These are phyloP conservation scores for Didymosphaeria variabile DNA, from an alignment of 2,329 filamentous ascomycete genomes.

Conservation along the genomic window DNA sequence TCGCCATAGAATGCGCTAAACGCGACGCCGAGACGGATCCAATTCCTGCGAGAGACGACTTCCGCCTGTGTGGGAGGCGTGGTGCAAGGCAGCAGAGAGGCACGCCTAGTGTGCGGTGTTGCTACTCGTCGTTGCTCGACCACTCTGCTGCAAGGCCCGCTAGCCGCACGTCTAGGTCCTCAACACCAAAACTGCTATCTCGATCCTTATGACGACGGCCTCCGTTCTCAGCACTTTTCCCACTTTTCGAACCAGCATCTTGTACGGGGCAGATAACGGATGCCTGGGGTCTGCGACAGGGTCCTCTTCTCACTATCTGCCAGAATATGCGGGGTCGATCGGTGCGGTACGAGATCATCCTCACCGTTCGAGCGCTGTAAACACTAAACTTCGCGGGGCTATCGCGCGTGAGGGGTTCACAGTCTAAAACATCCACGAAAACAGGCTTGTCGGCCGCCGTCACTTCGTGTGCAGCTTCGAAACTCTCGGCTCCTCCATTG, in stretches of 20 bases:
- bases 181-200: slow-evolving; percentile 12
- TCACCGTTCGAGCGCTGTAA: background rate
- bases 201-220: slow-evolving; percentile 6
- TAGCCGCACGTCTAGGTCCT: slow-evolving; percentile 8
- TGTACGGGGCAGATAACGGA: background rate
- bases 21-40: background rate
- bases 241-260: background rate
- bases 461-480: too few species aligned
- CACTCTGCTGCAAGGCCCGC: background rate
- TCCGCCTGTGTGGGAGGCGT: background rate
- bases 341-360: too few species aligned
- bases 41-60: background rate
- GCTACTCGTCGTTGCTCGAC: background rate
- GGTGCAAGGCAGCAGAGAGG: background rate
- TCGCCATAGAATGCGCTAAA: background rate
- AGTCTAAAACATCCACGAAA: too few species aligned
- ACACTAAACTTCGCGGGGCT: too few species aligned
- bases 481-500: too few species aligned
- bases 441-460: too few species aligned
- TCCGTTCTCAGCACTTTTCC: background rate
- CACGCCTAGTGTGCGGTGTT: background rate
- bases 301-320: background rate
- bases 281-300: background rate
- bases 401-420: too few species aligned
- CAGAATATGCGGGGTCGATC: background rate